A percentile compares a stretch with the other conserved stretches of the same genome.
Conservation (phyloP, 23 red algal species). For the Pyropia yezoensis region DNA sequence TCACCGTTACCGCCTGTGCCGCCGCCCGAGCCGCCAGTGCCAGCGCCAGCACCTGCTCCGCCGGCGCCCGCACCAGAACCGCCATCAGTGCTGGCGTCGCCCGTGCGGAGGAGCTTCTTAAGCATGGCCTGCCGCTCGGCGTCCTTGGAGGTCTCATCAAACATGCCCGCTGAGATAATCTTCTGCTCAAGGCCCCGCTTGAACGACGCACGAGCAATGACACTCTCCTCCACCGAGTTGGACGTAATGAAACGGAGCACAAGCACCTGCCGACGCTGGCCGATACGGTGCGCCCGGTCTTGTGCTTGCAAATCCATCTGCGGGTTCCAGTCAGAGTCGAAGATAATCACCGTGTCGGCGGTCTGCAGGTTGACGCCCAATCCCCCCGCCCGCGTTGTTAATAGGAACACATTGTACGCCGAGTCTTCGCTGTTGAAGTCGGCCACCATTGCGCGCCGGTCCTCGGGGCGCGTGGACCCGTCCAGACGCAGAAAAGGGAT, state of each 20-base stretch:
- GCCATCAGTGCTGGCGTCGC: conserved; percentile 17
- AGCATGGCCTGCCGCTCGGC: conserved; percentile 85
- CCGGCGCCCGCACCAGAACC: no score
- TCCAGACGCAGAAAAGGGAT: conserved; percentile 86
- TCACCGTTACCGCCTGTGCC: neutral
- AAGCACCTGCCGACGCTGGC: conserved; percentile 77
- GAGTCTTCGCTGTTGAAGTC: conserved; percentile 76
- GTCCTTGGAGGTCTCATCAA: conserved; percentile 87
- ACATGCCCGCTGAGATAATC: conserved; percentile 99
- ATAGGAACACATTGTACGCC: conserved; percentile 83
- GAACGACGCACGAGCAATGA: conserved; percentile 80
- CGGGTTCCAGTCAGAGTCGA: conserved; percentile 99
- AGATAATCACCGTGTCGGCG: conserved; percentile 99
- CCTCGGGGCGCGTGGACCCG: conserved; percentile 76
- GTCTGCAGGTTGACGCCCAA: conserved; percentile 97
- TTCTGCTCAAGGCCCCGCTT: conserved; percentile 96
- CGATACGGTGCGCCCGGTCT: conserved; percentile 97
- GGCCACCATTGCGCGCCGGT: conserved; percentile 63
- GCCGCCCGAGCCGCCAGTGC: no score
- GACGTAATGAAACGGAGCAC: conserved; percentile 85
- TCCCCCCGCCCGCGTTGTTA: conserved; percentile 95
- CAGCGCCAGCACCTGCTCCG: no score
- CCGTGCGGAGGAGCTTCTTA: conserved; percentile 60
- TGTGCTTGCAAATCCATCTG: conserved; percentile 95
- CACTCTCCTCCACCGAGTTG: conserved; percentile 83